Base-by-base conservation (phyloP, 2,329 filamentous ascomycete genomes). In the Alternaria arbusti region DNA sequence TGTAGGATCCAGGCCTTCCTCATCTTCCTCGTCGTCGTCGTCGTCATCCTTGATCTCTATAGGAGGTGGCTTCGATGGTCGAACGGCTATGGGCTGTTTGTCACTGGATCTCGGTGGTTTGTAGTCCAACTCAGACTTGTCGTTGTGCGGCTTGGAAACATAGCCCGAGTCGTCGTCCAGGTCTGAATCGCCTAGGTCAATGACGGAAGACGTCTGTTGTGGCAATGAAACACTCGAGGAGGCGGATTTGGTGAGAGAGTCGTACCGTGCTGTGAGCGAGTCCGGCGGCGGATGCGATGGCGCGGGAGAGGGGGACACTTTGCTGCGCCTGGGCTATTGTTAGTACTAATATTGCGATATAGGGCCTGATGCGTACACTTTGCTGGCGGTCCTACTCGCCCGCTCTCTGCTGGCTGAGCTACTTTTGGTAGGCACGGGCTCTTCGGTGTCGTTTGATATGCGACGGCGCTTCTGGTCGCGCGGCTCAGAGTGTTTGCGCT, bases 241-340 rank as follows among this genome's bases (percentile, higher is more conserved):
- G 5, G 64, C 55, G 2, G 66, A 69, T 40, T 70, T 74, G 22
- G 72, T 64, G 36, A 76, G 65, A 8, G 67, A 70, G 20, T 79
- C 71, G 60, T 79, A 78, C n/a, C 75, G 72, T 9, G 70, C 61
- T 22, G 72, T 58, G 44, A 78, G 71, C 3, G 76, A 74, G 28
- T 70, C 67, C 4, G 70, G 30, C 10, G 57, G 56, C n/a, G 63
- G 58, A 25, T 52, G 47, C 10, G 57, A 26, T 20, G 67, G 69
- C 20, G 62, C 63, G 20, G 73, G 72, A 2, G 74, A 75, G 55
- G 69, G 61, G 6, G 74, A 66, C 7, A 72, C 74, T 57, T 57
- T 69, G 59, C 73, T 76, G 47, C 70, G 70, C 46, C 76, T 74
- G 54, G 68, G 23, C 22, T 20, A 15, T 32, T 9, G 17, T 55